phyloP scores from a whole-genome alignment of 176 grass and related monocot species.

The Aechmea fasciata region DNA sequence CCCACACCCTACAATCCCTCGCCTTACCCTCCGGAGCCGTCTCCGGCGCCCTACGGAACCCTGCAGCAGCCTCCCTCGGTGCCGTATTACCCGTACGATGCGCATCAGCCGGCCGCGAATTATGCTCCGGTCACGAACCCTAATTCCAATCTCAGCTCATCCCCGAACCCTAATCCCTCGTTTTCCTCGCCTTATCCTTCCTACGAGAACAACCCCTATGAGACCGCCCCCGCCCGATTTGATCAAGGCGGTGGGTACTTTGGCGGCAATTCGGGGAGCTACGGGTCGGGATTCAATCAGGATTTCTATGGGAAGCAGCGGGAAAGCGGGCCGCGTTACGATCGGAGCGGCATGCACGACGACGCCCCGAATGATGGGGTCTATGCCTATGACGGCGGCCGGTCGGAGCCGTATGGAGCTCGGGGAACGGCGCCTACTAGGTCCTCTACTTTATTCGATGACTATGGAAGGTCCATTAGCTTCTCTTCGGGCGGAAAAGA shows the following conservation, averaged over 20 bases:
- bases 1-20: slow-evolving; percentile 38
- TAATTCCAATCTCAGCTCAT: slow-evolving; percentile 6
- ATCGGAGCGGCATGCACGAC: slow-evolving; percentile 13
- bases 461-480: slow-evolving; percentile 87
- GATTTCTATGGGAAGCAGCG: slow-evolving; percentile 39
- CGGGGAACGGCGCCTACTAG: slow-evolving; percentile 63
- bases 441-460: slow-evolving; percentile 67
- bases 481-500: slow-evolving; percentile 31
- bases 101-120: slow-evolving; percentile 8
- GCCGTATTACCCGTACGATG: slow-evolving; percentile 22
- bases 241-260: slow-evolving; percentile 3
- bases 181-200: slow-evolving; percentile 47
- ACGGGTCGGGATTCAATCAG: slow-evolving; percentile 10
- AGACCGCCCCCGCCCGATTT: slow-evolving; percentile 1
- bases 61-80: slow-evolving; percentile 31
- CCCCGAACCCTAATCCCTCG: too few species aligned
- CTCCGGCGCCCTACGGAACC: slow-evolving; percentile 33
- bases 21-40: slow-evolving; percentile 28
- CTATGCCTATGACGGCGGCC: slow-evolving; percentile 66
- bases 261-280: slow-evolving; percentile 7
- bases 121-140: slow-evolving; percentile 21
- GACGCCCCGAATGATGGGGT: slow-evolving; percentile 55
- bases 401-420: slow-evolving; percentile 57
- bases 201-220: slow-evolving; percentile 40
- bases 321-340: slow-evolving; percentile 6